A percentile compares a stretch with the other conserved stretches of the same genome.
phyloP scores from a whole-genome alignment of 2,329 filamentous ascomycete genomes.

The Myotisia sp. region DNA sequence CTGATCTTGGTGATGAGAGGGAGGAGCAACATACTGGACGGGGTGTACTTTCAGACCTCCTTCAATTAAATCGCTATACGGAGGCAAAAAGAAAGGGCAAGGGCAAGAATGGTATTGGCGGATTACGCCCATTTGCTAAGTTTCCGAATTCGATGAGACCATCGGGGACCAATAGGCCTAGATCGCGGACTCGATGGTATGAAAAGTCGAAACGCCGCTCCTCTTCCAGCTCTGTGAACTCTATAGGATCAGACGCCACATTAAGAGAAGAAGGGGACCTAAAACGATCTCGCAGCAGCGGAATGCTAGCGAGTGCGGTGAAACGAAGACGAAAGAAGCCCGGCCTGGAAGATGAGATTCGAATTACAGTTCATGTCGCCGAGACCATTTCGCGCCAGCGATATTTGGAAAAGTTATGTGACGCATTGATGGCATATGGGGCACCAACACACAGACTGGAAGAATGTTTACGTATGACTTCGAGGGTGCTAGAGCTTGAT shows the following conservation, averaged over 20 bases:
- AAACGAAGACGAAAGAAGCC: conserved; percentile 12
- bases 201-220: conserved; percentile 26
- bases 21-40: neutral
- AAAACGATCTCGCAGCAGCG: conserved; percentile 25
- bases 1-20: neutral
- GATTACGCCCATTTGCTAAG: neutral
- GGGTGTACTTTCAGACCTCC: conserved; percentile 1
- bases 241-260: conserved; percentile 10
- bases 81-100: conserved; percentile 14
- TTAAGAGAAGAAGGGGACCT: conserved; percentile 14
- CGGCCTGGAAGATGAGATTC: conserved; percentile 35
- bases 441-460: conserved; percentile 84
- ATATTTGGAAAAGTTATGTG: conserved; percentile 73
- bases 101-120: neutral
- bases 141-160: no score
- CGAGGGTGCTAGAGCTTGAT: conserved; percentile 76
- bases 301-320: conserved; percentile 17
- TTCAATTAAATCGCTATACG: conserved; percentile 14
- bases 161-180: neutral
- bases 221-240: conserved; percentile 20
- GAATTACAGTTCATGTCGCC: conserved; percentile 48
- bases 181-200: conserved; percentile 22
- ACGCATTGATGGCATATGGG: conserved; percentile 76
- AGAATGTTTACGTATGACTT: conserved; percentile 79
- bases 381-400: conserved; percentile 63